Conservation (phyloP, 2,329 filamentous ascomycete species). For the Metarhizium guizhouense region DNA sequence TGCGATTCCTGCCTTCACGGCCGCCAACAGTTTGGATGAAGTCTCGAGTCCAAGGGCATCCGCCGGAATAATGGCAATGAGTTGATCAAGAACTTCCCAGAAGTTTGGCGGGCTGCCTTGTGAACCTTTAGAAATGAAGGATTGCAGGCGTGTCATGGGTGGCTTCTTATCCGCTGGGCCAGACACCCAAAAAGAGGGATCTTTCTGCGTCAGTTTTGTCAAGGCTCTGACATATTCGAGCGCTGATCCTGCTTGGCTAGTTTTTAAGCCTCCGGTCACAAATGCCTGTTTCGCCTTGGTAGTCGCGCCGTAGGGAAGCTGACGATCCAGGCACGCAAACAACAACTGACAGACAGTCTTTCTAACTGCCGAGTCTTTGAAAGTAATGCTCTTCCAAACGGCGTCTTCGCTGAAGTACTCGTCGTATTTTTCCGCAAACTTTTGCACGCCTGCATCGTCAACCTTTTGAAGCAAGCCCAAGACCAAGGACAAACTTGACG, state of each 20-base stretch:
- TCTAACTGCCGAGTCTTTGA: slow-evolving; percentile 46
- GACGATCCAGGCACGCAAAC: slow-evolving; percentile 36
- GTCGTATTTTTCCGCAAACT: slow-evolving; percentile 53
- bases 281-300: slow-evolving; percentile 48
- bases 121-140: slow-evolving; percentile 75
- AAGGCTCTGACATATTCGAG: slow-evolving; percentile 62
- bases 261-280: slow-evolving; percentile 64
- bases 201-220: slow-evolving; percentile 51
- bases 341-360: slow-evolving; percentile 44
- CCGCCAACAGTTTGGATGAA: slow-evolving; percentile 52
- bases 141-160: slow-evolving; percentile 48
- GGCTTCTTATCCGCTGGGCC: slow-evolving; percentile 38
- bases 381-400: slow-evolving; percentile 59
- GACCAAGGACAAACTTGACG: slow-evolving; percentile 45
- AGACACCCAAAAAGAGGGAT: slow-evolving; percentile 67
- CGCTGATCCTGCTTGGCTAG: slow-evolving; percentile 65
- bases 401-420: slow-evolving; percentile 56
- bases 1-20: slow-evolving; percentile 62
- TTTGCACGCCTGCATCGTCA: slow-evolving; percentile 43
- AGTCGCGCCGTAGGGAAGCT: slow-evolving; percentile 39
- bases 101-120: slow-evolving; percentile 64
- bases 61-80: slow-evolving; percentile 53
- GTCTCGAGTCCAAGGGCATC: slow-evolving; percentile 36
- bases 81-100: slow-evolving; percentile 59
- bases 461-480: slow-evolving; percentile 40